These are phyloP conservation scores for Septoria petroselini DNA, from an alignment of 2,329 filamentous ascomycete genomes.

Conservation along the genomic window DNA sequence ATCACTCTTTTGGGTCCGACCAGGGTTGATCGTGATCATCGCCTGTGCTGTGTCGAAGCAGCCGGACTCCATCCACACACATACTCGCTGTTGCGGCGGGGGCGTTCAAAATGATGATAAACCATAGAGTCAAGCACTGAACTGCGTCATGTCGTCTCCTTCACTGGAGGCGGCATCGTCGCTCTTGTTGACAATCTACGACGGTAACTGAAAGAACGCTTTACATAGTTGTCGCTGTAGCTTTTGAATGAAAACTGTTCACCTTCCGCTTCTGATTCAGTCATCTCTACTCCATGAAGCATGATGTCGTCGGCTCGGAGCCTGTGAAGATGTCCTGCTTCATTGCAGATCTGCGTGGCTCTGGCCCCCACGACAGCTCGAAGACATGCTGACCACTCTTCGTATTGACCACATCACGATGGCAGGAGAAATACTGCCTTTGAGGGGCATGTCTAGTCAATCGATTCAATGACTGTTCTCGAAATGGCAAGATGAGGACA, in stretches of 20 bases:
- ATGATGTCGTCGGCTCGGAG: no score
- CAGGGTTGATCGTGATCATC: conserved; percentile 31
- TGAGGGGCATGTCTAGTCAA: no score
- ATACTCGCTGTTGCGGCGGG: conserved; percentile 15
- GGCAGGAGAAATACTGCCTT: no score
- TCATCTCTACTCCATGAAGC: no score
- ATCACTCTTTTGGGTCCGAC: conserved; percentile 45
- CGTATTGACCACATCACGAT: no score
- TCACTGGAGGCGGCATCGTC: conserved; percentile 42
- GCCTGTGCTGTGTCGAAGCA: conserved; percentile 64
- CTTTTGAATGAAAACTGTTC: neutral
- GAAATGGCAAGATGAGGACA: no score
- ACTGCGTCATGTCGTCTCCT: conserved; percentile 44
- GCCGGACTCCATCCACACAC: conserved; percentile 53
- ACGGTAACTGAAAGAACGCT: conserved; percentile 35
- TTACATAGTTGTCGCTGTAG: neutral
- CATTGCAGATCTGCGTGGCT: no score
- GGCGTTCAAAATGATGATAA: conserved; percentile 82
- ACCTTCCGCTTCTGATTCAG: neutral
- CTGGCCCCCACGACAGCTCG: no score
- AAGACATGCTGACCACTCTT: no score
- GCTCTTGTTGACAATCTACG: conserved; percentile 38
- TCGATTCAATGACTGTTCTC: no score
- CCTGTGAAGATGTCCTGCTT: no score
- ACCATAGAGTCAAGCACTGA: conserved; percentile 99